Conservation (phyloP, 2,329 filamentous ascomycete genomes). For the Penicillium glabrum region DNA sequence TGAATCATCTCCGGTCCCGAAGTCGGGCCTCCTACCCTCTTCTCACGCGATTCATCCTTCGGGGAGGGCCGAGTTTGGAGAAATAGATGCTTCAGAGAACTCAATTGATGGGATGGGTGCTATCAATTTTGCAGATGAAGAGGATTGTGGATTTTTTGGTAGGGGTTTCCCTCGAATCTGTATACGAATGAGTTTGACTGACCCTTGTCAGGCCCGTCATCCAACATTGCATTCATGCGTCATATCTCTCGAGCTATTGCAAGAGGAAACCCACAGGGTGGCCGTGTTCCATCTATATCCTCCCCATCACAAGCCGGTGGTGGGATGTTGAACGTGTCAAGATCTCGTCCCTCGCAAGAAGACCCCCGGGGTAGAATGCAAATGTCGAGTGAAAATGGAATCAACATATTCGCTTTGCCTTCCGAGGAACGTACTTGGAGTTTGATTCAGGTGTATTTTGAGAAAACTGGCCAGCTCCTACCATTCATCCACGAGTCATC, state of each 20-base stretch:
- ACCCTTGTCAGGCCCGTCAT: conserved; percentile 17
- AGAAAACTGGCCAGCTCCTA: conserved; percentile 28
- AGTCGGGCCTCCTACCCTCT: neutral
- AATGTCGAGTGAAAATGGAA: neutral
- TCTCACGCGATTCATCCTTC: neutral
- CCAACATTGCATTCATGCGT: conserved; percentile 25
- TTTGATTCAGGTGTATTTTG: conserved; percentile 23
- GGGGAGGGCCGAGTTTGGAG: conserved; percentile 4
- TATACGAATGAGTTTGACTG: neutral
- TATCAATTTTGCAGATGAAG: conserved; percentile 38
- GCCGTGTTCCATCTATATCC: neutral
- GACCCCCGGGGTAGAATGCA: neutral
- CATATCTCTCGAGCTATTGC: conserved; percentile 18
- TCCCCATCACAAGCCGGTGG: conserved; percentile 2
- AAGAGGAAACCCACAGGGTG: conserved; percentile 1
- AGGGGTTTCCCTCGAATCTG: neutral
- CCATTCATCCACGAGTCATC: conserved; percentile 29
- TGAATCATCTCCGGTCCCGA: neutral
- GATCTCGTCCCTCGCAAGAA: conserved; percentile 3
- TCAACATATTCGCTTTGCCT: conserved; percentile 20
- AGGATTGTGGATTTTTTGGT: conserved; percentile 39
- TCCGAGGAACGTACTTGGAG: conserved; percentile 11
- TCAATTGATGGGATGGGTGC: conserved; percentile 38
- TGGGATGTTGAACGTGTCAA: conserved; percentile 17
- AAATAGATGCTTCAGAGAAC: conserved; percentile 21